A percentile compares a stretch with the other conserved stretches of the same genome.
phyloP scores from a whole-genome alignment of 257 asterid species.

The Lycium ferocissimum region DNA sequence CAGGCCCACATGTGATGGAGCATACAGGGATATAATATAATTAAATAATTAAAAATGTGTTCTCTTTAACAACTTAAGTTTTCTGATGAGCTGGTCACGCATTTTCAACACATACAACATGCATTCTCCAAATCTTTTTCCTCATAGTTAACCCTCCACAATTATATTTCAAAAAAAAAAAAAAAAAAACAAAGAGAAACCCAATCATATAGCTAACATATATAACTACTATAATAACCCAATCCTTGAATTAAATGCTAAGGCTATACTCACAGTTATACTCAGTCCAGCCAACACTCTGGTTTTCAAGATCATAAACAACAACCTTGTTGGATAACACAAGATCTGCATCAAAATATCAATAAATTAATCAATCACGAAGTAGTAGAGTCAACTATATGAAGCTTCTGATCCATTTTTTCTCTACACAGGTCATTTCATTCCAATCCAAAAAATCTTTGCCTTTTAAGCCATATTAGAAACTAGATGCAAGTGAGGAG shows the following conservation, averaged over 20 bases:
- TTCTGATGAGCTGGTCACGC: neutral
- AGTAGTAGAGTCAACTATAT: neutral
- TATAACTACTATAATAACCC: too few species aligned
- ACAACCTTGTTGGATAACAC: slow-evolving; percentile 84
- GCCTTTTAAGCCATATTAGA: neutral
- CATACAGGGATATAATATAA: neutral
- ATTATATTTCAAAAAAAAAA: too few species aligned
- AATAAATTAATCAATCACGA: neutral
- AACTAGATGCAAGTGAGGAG: neutral
- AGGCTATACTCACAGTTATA: slow-evolving; percentile 70
- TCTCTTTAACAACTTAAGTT: neutral
- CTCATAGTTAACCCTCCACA: neutral
- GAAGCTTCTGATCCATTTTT: neutral
- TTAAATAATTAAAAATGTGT: neutral
- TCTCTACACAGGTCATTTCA: neutral
- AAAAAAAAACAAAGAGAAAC: too few species aligned
- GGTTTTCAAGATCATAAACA: slow-evolving; percentile 76
- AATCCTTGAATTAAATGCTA: neutral
- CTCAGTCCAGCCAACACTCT: slow-evolving; percentile 79
- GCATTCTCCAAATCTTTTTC: neutral
- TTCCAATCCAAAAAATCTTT: neutral
- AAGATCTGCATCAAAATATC: slow-evolving; percentile 60
- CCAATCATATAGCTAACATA: too few species aligned
- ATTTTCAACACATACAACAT: neutral
- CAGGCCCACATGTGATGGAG: neutral